Conservation (phyloP, 177 flowering plant species). For the Vitis hybrid region DNA sequence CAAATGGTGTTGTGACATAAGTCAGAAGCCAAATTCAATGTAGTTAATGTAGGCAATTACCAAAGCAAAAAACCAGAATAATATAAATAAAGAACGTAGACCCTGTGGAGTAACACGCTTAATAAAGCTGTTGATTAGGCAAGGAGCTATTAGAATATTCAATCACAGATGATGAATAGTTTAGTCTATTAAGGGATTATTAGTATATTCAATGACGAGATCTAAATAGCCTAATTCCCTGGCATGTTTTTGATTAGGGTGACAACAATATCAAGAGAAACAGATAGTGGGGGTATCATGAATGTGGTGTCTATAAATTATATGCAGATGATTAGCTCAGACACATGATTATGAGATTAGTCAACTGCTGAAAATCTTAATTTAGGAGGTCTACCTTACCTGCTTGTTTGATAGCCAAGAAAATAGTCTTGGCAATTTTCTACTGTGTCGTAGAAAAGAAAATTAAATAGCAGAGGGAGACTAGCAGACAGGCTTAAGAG, state of each 20-base stretch:
- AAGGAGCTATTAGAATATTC: too few species aligned
- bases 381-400: not conserved
- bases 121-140: too few species aligned
- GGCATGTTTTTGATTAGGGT: slow-evolving; percentile 19
- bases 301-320: not conserved
- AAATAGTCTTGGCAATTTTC: too few species aligned
- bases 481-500: too few species aligned
- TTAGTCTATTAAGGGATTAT: not conserved
- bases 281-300: slow-evolving; percentile 11
- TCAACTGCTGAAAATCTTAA: slow-evolving; percentile 8
- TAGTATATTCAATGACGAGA: slow-evolving; percentile 12
- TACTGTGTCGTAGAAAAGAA: too few species aligned
- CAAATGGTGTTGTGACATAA: too few species aligned
- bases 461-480: too few species aligned
- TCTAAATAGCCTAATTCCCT: slow-evolving; percentile 10
- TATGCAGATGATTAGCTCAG: not conserved
- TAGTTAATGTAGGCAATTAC: too few species aligned
- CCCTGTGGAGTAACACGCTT: not conserved
- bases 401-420: too few species aligned
- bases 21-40: too few species aligned
- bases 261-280: slow-evolving; percentile 10
- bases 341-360: slow-evolving; percentile 18
- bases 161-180: not conserved
- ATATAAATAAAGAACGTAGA: not conserved
- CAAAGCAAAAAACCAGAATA: not conserved